A percentile compares a stretch with the other conserved stretches of the same genome.
Conservation (phyloP, 106 monocot genomes). For the Chionographis japonica region DNA sequence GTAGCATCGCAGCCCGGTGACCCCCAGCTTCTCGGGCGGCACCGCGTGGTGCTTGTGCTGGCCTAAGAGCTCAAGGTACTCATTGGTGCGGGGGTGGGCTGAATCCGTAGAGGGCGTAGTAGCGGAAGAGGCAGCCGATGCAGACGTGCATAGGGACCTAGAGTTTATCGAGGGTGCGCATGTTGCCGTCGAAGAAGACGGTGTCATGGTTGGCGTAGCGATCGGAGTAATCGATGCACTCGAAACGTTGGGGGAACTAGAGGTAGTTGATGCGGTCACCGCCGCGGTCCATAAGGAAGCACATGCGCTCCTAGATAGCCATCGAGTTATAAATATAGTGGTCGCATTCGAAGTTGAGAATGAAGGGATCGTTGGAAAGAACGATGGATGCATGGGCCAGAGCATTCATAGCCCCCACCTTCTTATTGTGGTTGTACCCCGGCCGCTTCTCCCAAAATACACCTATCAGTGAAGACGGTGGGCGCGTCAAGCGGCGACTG, state of each 20-base stretch:
- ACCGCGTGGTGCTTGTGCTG: too few species aligned
- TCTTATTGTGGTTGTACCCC: too few species aligned
- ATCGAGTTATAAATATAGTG: slow-evolving; percentile 87
- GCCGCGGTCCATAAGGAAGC: slow-evolving; percentile 95
- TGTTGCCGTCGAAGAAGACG: slow-evolving; percentile 98
- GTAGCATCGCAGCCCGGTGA: slow-evolving; percentile 59
- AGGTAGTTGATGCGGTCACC: slow-evolving; percentile 95
- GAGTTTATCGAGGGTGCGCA: slow-evolving; percentile 90
- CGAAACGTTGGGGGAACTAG: slow-evolving; percentile 87
- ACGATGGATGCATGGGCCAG: slow-evolving; percentile 79
- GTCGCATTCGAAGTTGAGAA: slow-evolving; percentile 96
- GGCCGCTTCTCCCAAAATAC: too few species aligned
- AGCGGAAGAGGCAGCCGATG: slow-evolving; percentile 87
- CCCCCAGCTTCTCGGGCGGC: slow-evolving; percentile 57
- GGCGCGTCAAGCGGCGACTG: too few species aligned
- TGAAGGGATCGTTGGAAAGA: too few species aligned
- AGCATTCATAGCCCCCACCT: too few species aligned
- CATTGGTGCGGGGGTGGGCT: slow-evolving; percentile 75
- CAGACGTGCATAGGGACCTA: slow-evolving; percentile 93
- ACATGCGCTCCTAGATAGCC: slow-evolving; percentile 91
- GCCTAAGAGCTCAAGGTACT: too few species aligned
- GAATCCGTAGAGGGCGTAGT: slow-evolving; percentile 80
- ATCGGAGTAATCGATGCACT: slow-evolving; percentile 91
- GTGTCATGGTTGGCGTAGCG: slow-evolving; percentile 99
- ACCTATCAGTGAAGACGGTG: too few species aligned